Evolutionary conservation across 2,329 filamentous ascomycete species (phyloP).

Genomic region (Fusarium redolens): DNA sequence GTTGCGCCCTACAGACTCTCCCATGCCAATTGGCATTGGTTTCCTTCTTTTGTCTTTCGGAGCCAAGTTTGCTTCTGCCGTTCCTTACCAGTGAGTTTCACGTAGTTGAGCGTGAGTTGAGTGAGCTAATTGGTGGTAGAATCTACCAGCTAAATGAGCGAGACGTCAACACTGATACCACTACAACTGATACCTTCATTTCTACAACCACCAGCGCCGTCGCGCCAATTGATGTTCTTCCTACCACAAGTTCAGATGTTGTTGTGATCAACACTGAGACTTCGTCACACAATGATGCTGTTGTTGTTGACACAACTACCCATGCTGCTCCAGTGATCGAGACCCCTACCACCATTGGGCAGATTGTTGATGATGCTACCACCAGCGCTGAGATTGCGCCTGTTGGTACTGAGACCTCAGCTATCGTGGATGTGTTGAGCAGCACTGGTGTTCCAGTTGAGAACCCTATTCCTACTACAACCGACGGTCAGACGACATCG

Average conservation of each 20-base stretch:
- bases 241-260: neutral
- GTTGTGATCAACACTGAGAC: neutral
- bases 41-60: slow-evolving; percentile 23
- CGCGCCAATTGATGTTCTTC: neutral
- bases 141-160: neutral
- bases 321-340: neutral
- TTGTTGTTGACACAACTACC: neutral
- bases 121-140: neutral
- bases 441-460: neutral
- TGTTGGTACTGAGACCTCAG: neutral
- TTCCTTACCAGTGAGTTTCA: slow-evolving; percentile 8
- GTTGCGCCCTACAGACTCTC: slow-evolving; percentile 18
- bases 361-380: neutral
- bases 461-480: neutral
- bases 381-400: neutral
- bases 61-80: slow-evolving; percentile 9
- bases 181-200: neutral
- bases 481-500: neutral
- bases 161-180: neutral
- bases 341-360: neutral
- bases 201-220: neutral
- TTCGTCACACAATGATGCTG: neutral
- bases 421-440: neutral
- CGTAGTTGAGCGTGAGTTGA: neutral
- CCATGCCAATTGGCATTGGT: slow-evolving; percentile 9